Evolutionary conservation across 2,329 filamentous ascomycete genomes (phyloP), one percentile per base, ranked within the genome.

Genomic region (Ophiostoma sp.): DNA sequence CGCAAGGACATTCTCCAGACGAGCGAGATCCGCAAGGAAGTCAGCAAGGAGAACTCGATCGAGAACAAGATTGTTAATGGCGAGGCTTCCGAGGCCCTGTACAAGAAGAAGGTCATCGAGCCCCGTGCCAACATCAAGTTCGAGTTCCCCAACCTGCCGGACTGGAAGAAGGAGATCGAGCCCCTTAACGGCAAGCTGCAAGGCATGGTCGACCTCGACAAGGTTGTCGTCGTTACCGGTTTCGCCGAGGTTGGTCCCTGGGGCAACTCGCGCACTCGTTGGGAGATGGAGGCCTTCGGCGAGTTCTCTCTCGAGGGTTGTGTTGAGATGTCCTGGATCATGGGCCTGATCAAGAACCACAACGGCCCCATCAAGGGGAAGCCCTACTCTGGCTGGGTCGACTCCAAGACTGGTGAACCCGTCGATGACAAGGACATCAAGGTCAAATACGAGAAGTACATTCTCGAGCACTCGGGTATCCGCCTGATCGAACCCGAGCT

Each of bases 241-340:
- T 99, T 99, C 76, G 87, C 95, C 67, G 95, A 99, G 78, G 88
- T 97, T 71, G 93, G 95, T 64, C 95, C 95, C 7, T 99, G 95
- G 96, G 95, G 95, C 83, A 99, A 98, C 83, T 94, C 95, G 2
- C 89, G 95, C 75, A 99, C 95, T 63, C 89, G 95, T 71, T 99
- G 95, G 95, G 95, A 99, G 82, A 99, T 99, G 94, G 95, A 99
- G 79, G 93, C 95, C 1, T 89, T 93, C 73, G 95, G 95, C 76
- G 87, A 97, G 76, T 99, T 99, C 82, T 98, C 95, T 8, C 87
- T 99, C 14, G 96, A 99, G 79, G 95, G 95, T 42, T 98, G 95
- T 75, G 90, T 99, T 70, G 95, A 99, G 80, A 99, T 99, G 95
- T 93, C 95, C 44, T 99, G 95, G 95, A 92, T 99, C 79, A 99